phyloP scores from a whole-genome alignment of 2,329 filamentous ascomycete species.

The Fusarium heterosporum region DNA sequence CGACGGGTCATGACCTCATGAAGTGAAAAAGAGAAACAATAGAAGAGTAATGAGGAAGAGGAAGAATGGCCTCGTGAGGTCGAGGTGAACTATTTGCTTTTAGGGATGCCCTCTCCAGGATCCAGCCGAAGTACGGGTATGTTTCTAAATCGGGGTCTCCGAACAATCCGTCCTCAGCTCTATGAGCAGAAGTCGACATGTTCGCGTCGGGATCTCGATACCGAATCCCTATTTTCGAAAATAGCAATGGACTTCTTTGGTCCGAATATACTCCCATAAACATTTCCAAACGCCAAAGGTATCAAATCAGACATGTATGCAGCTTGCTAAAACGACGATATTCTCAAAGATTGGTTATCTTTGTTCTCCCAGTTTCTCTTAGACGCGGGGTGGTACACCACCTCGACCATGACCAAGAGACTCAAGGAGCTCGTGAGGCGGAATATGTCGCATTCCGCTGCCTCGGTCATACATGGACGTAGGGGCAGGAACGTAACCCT shows the following conservation, averaged over 20 bases:
- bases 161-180: conserved; percentile 19
- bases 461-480: conserved; percentile 72
- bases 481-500: conserved; percentile 84
- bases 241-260: conserved; percentile 34
- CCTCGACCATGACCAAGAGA: conserved; percentile 62
- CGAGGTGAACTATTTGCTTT: conserved; percentile 12
- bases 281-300: conserved; percentile 55
- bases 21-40: conserved; percentile 43
- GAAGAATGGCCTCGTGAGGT: conserved; percentile 18
- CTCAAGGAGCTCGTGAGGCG: conserved; percentile 70
- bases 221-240: conserved; percentile 32
- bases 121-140: conserved; percentile 42
- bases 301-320: conserved; percentile 46
- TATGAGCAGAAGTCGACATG: conserved; percentile 19
- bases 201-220: conserved; percentile 28
- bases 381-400: conserved; percentile 65
- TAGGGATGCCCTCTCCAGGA: conserved; percentile 32
- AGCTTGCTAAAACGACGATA: conserved; percentile 47
- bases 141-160: conserved; percentile 22
- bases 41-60: conserved; percentile 25
- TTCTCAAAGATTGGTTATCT: conserved; percentile 20
- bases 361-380: conserved; percentile 38
- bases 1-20: conserved; percentile 51
- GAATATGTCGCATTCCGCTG: conserved; percentile 69
- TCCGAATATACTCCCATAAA: conserved; percentile 41